These are phyloP conservation scores for Zasmidium cellare DNA, from an alignment of 2,329 filamentous ascomycete species.

Conservation along the genomic window DNA sequence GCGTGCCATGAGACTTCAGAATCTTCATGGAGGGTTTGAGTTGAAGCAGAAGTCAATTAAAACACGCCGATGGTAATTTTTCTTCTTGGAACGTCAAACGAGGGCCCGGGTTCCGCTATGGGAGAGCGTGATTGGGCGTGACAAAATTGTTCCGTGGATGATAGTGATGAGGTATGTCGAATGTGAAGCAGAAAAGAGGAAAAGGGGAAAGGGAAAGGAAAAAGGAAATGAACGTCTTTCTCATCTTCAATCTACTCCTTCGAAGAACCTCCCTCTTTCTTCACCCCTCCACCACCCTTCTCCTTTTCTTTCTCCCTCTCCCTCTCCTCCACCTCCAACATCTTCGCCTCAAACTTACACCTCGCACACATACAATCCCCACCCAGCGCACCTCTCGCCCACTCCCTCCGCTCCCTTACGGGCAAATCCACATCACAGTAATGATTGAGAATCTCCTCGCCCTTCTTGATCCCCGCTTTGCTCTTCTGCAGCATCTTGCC, in stretches of 20 bases:
- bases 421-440: conserved; percentile 84
- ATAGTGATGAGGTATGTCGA: neutral
- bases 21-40: conserved; percentile 4
- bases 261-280: neutral
- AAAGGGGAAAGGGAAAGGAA: neutral
- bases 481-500: conserved; percentile 26
- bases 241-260: too few relatives aligned
- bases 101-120: conserved; percentile 13
- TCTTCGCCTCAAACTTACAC: conserved; percentile 66
- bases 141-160: conserved; percentile 18
- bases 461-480: conserved; percentile 64
- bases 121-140: conserved; percentile 15
- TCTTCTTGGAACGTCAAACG: conserved; percentile 20
- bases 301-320: neutral
- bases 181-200: neutral
- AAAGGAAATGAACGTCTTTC: too few relatives aligned
- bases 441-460: conserved; percentile 87
- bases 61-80: conserved; percentile 13
- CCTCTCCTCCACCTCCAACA: conserved; percentile 8
- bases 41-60: conserved; percentile 23
- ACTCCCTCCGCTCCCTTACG: conserved; percentile 80
- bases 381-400: conserved; percentile 83
- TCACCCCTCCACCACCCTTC: neutral
- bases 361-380: conserved; percentile 84
- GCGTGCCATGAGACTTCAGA: conserved; percentile 21